Percentiles rank a stretch among this genome's conserved stretches.
Conservation (phyloP, 441 rosid genomes). For the Euphorbia schlechtendalii region DNA sequence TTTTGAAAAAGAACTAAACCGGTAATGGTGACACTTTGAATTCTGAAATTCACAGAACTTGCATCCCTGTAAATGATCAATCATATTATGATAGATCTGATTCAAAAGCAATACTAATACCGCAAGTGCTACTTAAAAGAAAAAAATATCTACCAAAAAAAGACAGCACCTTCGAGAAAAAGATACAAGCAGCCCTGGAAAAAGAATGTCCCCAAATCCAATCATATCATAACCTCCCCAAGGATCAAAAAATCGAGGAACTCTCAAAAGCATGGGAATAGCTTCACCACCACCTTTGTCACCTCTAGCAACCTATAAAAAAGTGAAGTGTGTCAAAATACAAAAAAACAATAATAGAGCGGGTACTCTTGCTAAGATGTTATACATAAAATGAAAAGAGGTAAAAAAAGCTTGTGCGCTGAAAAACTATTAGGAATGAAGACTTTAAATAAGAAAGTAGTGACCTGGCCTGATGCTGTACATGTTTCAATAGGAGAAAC, state of each 20-base stretch:
- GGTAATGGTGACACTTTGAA: not conserved
- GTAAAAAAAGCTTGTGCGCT: not conserved
- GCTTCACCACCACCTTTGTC: slow-evolving; percentile 83
- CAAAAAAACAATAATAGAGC: not conserved
- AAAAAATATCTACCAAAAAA: not conserved
- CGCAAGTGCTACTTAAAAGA: not conserved
- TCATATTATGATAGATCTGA: not conserved
- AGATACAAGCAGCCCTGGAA: slow-evolving; percentile 87
- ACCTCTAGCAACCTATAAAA: slow-evolving; percentile 81
- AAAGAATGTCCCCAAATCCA: slow-evolving; percentile 98
- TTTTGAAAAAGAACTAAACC: not conserved
- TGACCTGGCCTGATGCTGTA: no score
- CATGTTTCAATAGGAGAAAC: no score
- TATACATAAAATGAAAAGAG: not conserved
- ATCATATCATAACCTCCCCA: slow-evolving; percentile 47
- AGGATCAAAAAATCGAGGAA: slow-evolving; percentile 48
- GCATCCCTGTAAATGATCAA: not conserved
- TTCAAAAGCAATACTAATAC: not conserved
- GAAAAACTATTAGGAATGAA: not conserved
- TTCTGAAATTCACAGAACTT: not conserved
- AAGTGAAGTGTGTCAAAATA: slow-evolving; percentile 18
- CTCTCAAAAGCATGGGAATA: slow-evolving; percentile 89
- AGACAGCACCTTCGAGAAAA: slow-evolving; percentile 65
- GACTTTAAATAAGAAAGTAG: no score
- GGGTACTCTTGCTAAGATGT: slow-evolving; percentile 3